Conservation (phyloP, 1,139 yeast species). For the Scheffersomyces stambukii region DNA sequence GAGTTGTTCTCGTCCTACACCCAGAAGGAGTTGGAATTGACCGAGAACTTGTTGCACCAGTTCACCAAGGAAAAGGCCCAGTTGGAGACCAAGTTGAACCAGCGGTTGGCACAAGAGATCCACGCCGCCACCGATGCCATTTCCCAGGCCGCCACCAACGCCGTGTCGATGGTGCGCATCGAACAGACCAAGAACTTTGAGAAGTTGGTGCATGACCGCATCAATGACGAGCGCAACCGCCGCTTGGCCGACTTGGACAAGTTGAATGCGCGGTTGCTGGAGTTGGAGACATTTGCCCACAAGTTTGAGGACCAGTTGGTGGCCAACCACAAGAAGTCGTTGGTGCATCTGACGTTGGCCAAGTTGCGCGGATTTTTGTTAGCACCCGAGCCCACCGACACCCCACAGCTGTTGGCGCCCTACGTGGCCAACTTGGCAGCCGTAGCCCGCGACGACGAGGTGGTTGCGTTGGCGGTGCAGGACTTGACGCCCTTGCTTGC, state of each 20-base stretch:
- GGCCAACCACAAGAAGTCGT: constrained; percentile 52
- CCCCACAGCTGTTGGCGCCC: constrained; percentile 33
- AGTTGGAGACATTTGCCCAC: constrained; percentile 56
- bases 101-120: constrained; percentile 61
- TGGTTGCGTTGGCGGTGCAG: constrained; percentile 30
- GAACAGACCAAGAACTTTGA: constrained; percentile 73
- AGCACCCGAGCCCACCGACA: constrained; percentile 19
- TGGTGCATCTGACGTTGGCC: constrained; percentile 54
- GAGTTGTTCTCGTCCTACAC: constrained; percentile 57
- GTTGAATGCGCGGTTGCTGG: constrained; percentile 53
- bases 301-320: constrained; percentile 55
- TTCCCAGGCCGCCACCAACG: constrained; percentile 72
- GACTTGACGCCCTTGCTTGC: constrained; percentile 42
- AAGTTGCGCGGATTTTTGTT: constrained; percentile 49
- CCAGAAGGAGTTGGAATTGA: constrained; percentile 48
- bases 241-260: constrained; percentile 68
- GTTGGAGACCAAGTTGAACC: constrained; percentile 60
- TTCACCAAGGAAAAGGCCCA: constrained; percentile 53
- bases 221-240: constrained; percentile 79
- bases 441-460: constrained; percentile 45
- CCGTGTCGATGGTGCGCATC: constrained; percentile 65
- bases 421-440: constrained; percentile 45
- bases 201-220: constrained; percentile 53
- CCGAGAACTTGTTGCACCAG: constrained; percentile 46
- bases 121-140: constrained; percentile 67